These are phyloP conservation scores for Bathelium albidoporum DNA, from an alignment of 495 filamentous ascomycete species.

Conservation along the genomic window DNA sequence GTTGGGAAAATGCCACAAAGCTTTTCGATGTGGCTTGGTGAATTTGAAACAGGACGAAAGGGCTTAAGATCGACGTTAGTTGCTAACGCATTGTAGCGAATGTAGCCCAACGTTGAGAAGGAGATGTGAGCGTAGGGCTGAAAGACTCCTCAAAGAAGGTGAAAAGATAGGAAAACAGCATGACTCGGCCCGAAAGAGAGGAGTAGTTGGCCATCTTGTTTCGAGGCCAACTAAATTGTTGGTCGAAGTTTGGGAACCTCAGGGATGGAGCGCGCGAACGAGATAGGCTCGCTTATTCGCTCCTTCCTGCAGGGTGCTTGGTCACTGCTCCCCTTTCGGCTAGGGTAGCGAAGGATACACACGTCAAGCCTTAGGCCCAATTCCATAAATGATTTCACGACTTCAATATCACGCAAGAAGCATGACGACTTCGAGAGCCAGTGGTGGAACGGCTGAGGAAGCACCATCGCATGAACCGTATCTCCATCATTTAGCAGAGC, in stretches of 20 bases:
- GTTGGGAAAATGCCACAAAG: neutral
- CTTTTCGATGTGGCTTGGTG: neutral
- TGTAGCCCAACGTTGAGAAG: neutral
- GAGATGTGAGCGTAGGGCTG: too few species aligned
- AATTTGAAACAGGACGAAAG: neutral
- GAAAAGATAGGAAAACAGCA: neutral
- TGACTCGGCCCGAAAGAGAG: neutral
- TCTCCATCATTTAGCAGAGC: slow-evolving; percentile 46
- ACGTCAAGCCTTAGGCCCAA: neutral
- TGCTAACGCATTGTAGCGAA: neutral
- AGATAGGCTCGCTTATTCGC: neutral
- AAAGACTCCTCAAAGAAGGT: too few species aligned
- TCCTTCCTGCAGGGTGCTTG: neutral
- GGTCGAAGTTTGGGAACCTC: neutral
- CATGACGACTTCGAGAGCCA: neutral
- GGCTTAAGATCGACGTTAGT: neutral
- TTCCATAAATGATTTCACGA: neutral
- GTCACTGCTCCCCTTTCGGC: neutral
- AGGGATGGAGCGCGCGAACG: neutral
- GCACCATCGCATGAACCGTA: slow-evolving; percentile 17
- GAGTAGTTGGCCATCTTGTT: neutral
- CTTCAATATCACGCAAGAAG: neutral
- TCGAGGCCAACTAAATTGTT: neutral
- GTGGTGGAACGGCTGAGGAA: neutral
- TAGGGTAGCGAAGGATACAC: neutral